Percentiles rank a stretch among this genome's conserved stretches.
These are phyloP conservation scores for Phytophthora ramorum DNA, from an alignment of 352 stramenopile species.

Conservation along the genomic window DNA sequence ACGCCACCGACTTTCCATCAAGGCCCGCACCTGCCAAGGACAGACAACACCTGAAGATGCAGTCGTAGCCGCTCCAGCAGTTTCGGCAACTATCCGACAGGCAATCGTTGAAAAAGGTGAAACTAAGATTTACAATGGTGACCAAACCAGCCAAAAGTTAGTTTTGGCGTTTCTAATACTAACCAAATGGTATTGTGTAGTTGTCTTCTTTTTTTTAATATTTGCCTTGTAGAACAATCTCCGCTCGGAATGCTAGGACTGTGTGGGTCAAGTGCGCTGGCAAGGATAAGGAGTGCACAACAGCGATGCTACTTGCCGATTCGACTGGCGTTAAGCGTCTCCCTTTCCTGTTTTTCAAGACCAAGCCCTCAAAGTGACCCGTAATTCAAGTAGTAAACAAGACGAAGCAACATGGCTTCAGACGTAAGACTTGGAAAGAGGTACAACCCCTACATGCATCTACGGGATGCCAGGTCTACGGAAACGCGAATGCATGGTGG, in stretches of 20 bases:
- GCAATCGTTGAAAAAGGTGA: conserved; percentile 14
- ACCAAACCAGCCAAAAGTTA: not conserved
- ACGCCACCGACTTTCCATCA: not conserved
- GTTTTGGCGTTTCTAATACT: not conserved
- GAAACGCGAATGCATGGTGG: conserved; percentile 1
- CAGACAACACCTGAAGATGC: conserved; percentile 1
- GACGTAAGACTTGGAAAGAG: conserved; percentile 13
- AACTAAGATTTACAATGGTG: conserved; percentile 5
- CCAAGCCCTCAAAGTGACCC: not conserved
- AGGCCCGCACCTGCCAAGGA: conserved; percentile 1
- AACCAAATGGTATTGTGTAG: not conserved
- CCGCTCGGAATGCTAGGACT: not conserved
- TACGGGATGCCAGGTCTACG: not conserved
- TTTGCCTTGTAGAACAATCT: not conserved
- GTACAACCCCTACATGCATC: not conserved
- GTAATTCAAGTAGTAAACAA: not conserved
- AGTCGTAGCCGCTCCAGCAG: not conserved
- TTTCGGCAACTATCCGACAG: not conserved
- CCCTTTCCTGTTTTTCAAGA: not conserved
- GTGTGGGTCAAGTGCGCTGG: not conserved
- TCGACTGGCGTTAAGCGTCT: not conserved
- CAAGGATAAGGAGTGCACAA: not conserved
- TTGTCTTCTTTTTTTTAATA: not conserved
- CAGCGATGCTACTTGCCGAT: not conserved
- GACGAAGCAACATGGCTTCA: conserved; percentile 8